Base-by-base conservation (phyloP, 345 rosid species). In the Eucalyptus dawsonii region DNA sequence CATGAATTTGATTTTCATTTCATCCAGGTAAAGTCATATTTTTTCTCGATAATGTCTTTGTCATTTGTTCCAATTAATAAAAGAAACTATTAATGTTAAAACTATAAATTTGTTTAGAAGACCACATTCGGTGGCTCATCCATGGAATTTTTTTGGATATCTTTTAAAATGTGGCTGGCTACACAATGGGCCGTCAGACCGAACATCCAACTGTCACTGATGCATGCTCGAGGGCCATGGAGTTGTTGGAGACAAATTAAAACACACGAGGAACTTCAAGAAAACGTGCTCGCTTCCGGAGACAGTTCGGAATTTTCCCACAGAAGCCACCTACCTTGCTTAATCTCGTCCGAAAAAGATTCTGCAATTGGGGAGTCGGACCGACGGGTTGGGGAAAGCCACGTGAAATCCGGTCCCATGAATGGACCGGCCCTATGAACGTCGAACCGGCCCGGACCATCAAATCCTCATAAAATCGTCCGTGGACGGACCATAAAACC, bases 1-100 rank as follows among this genome's bases (percentile, higher is more conserved):
- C 1, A 9, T 9, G 13, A 56, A 56, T 56, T 13, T 5, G 2
- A 60, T 60, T 56, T 25, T 56, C 3, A 56, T 56, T 56, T 56
- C 62, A 56, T 56, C 1, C 0, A 6, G 2, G 1, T 0, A 56
- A 22, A 24, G 27, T 25, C 29, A 4, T 22, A 24, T 24, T 56
- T 56, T 56, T 56, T 10, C 13, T 22, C 1, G 3, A 56, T 0
- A 56, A 24, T 24, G 62, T 11, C 6, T 10, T 24, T 24, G 13
- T 24, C 29, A 56, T 56, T 56, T 56, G 3, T 9, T 56, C 13
- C 3, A 2, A 4, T 17, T 6, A 2, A 34, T 69, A 34, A 17
- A 69, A 17, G 8, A 69, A 34, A 34, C 14, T 3, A 3, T 69
- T 34, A 69, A 9, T 34, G 8, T 69, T 34, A 22, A 40, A 69